Conservation (phyloP, 352 stramenopile species). For the Pythium myriotylum region DNA sequence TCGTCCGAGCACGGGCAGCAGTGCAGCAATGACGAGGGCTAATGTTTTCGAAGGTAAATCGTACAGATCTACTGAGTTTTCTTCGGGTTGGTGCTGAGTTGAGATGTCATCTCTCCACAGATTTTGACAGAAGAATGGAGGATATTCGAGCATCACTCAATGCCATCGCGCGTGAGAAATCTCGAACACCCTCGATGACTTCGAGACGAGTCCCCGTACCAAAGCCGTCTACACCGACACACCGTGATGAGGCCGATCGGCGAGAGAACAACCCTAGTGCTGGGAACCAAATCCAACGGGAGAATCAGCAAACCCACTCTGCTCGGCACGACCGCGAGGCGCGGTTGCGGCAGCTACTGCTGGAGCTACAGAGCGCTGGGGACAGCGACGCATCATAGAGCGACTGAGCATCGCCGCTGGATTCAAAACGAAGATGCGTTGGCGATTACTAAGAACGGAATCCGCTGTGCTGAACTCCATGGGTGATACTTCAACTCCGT, state of each 20-base stretch:
- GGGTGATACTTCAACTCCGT: background rate
- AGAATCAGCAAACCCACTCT: background rate
- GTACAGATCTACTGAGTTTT: background rate
- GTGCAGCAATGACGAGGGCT: background rate
- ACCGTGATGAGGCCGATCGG: constrained; percentile 6
- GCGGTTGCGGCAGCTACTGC: constrained; percentile 42
- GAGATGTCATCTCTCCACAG: constrained; percentile 18
- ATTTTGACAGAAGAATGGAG: constrained; percentile 76
- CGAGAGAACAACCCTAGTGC: constrained; percentile 19
- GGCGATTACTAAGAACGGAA: background rate
- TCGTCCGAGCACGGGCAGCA: constrained; percentile 9
- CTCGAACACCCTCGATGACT: background rate
- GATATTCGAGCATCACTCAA: constrained; percentile 68
- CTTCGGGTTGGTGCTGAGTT: background rate
- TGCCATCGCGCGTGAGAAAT: constrained; percentile 41
- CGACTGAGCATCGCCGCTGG: background rate
- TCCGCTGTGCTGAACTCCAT: background rate
- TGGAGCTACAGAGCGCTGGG: constrained; percentile 33
- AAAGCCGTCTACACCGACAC: background rate
- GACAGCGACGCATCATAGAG: background rate
- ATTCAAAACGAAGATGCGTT: background rate
- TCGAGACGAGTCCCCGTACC: background rate
- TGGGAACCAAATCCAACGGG: constrained; percentile 7
- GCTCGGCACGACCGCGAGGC: constrained; percentile 29
- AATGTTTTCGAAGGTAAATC: constrained; percentile 23